phyloP scores from a whole-genome alignment of 1,139 yeast species.

The Nakaseomyces uthaithaninus region DNA sequence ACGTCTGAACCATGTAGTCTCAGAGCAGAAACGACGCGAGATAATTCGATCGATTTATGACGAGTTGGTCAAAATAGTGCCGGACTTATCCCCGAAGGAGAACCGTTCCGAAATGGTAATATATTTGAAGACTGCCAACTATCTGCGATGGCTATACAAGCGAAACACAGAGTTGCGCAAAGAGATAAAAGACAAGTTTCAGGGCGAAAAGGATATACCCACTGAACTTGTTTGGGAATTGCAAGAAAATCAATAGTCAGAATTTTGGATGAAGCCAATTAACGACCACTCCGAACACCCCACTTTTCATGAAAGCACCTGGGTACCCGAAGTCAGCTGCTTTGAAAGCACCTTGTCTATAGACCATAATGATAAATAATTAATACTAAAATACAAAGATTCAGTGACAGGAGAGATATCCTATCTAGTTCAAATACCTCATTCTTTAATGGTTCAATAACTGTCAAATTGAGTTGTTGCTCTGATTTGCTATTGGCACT shows the following conservation, averaged over 20 bases:
- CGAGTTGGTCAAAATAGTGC: conserved; percentile 35
- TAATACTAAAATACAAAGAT: no score
- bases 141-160: conserved; percentile 28
- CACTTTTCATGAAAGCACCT: no score
- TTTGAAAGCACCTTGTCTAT: no score
- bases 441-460: no score
- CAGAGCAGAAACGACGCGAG: conserved; percentile 38
- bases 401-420: no score
- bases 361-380: no score
- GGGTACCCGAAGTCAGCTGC: no score
- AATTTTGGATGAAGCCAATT: no score
- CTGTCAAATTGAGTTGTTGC: no score
- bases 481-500: no score
- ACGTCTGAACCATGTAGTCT: conserved; percentile 37
- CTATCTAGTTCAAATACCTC: no score
- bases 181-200: conserved; percentile 12
- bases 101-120: conserved; percentile 36
- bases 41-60: conserved; percentile 37
- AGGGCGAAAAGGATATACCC: conserved; percentile 6
- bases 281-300: no score
- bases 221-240: conserved; percentile 2
- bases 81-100: conserved; percentile 32
- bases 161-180: conserved; percentile 22
- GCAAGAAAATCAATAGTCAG: background rate
- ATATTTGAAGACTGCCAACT: conserved; percentile 28